Base-by-base conservation (phyloP, 1,139 yeast species). In the Saccharomycopsis phalli region DNA sequence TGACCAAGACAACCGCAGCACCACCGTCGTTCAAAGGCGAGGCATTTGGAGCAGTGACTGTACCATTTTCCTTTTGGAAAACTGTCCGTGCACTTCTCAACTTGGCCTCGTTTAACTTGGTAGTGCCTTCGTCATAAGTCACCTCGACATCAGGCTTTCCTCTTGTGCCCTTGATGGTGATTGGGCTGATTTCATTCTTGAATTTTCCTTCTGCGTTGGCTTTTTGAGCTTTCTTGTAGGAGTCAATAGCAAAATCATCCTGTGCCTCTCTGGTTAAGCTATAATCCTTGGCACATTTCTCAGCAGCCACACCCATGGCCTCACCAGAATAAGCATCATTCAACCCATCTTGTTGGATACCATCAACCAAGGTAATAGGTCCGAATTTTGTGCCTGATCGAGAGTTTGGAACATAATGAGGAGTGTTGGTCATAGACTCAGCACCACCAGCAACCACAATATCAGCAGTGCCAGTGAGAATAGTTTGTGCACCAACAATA, bases 291-390 rank as follows among this genome's bases (percentile, higher is more conserved):
- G 97, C 97, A 67, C 96, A 86, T 61, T 86, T 86, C 66, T 91
- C 98, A 51, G 94, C 97, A 49, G 93, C 87, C 47, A 81, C 81
- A 59, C 98, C 98, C 98, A 91, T 91, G 50, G 94, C 83, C 51
- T 69, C 65, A 51, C 76, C 75, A 53, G 79, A 82, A 66, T 87
- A 88, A 38, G 88, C 96, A 61, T 91, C 97, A 56, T 76, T 71
- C 53, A 91, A 69, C 53, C 97, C 98, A 61, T 91, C 98, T 59
- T 78, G 78, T 61, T 81, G 84, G 47, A 91, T 65, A 55, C 95
- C 96, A 57, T 91, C 98, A 41, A 87, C 76, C 51, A 88, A 54
- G 25, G 71, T 57, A 41, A 76, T 65, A 50, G 84, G 91, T 52
- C 98, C 97, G 56, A 77, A 91, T 68, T 91, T 81, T 53, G 87